Evolutionary conservation across 192 early-diverging fungal species (phyloP).

Genomic region (Umbelopsis sp.): DNA sequence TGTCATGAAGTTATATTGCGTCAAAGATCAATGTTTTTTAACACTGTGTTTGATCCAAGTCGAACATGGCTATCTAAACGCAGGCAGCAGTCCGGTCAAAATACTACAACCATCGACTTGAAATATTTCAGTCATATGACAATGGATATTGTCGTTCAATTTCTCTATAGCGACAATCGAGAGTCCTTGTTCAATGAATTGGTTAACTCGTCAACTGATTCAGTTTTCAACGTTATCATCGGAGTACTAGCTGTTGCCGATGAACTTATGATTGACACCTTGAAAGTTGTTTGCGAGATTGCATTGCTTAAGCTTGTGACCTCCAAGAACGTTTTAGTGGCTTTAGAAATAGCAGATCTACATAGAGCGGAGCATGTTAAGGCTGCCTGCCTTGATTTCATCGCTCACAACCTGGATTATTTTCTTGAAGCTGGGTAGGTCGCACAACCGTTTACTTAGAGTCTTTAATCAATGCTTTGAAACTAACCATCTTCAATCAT

Average conservation of each 20-base stretch:
- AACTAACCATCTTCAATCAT: not conserved
- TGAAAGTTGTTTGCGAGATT: slow-evolving; percentile 47
- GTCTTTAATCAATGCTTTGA: not conserved
- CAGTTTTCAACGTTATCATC: slow-evolving; percentile 54
- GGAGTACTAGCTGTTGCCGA: slow-evolving; percentile 64
- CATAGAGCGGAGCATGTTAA: slow-evolving; percentile 54
- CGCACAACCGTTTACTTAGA: not conserved
- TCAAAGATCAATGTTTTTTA: slow-evolving; percentile 68
- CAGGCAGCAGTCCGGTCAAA: not conserved
- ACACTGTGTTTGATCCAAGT: slow-evolving; percentile 54
- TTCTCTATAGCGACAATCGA: slow-evolving; percentile 56
- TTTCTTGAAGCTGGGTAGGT: slow-evolving; percentile 43
- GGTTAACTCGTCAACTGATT: slow-evolving; percentile 36
- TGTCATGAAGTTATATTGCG: slow-evolving; percentile 55
- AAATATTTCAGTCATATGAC: slow-evolving; percentile 52
- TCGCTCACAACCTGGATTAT: slow-evolving; percentile 47
- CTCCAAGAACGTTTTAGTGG: slow-evolving; percentile 52
- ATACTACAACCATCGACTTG: slow-evolving; percentile 50
- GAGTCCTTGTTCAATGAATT: slow-evolving; percentile 43
- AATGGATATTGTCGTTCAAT: slow-evolving; percentile 54
- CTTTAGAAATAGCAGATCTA: slow-evolving; percentile 57
- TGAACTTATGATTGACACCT: slow-evolving; percentile 59
- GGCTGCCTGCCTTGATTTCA: slow-evolving; percentile 57
- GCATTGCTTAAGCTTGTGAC: slow-evolving; percentile 42
- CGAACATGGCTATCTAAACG: slow-evolving; percentile 53